Base-by-base conservation (phyloP, 176 grass and related monocot genomes). In the Oryza longistaminata region DNA sequence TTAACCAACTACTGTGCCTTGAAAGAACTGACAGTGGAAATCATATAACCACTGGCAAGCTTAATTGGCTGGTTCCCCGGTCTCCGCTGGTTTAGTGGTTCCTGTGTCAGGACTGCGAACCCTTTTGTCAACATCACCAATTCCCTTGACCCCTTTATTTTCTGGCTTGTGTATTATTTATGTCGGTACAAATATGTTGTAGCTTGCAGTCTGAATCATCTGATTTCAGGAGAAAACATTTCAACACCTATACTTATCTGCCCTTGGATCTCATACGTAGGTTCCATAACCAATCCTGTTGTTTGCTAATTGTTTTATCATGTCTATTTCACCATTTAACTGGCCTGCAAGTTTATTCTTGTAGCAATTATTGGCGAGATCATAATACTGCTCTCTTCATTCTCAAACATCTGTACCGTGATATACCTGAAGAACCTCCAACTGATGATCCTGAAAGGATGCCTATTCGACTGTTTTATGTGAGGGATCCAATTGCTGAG, bases 321-420 rank as follows among this genome's bases (percentile, higher is more conserved):
- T 64, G 27, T 67, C 40, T 78, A 42, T 34, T 74, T 53, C 79
- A 64, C 44, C 76, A 68, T 83, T 73, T 67, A 64, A 72, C 74
- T 87, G 64, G 22, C 44, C 13, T 73, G 3, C 73, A 46, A 64
- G 16, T 87, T 17, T 2, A 74, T 75, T 24, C 21, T 29, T 83
- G 73, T 87, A 95, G 96, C 68, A 98, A 98, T 79, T 98, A 98
- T 40, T 98, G 93, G 96, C 93, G 96, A 52, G 96, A 98, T 74
- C 81, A 95, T 85, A 93, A 98, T 55, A 98, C 96, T 44, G 96
- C 93, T 11, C 93, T 98, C 65, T 98, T 98, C 71, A 98, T 98
- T 76, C 62, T 98, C 72, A 98, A 92, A 74, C 96, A 98, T 77
- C 58, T 98, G 60, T 98, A 98, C 82, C 83, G 89, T 75, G 89